phyloP scores from a whole-genome alignment of 352 stramenopile species.

The Pythium biforme region DNA sequence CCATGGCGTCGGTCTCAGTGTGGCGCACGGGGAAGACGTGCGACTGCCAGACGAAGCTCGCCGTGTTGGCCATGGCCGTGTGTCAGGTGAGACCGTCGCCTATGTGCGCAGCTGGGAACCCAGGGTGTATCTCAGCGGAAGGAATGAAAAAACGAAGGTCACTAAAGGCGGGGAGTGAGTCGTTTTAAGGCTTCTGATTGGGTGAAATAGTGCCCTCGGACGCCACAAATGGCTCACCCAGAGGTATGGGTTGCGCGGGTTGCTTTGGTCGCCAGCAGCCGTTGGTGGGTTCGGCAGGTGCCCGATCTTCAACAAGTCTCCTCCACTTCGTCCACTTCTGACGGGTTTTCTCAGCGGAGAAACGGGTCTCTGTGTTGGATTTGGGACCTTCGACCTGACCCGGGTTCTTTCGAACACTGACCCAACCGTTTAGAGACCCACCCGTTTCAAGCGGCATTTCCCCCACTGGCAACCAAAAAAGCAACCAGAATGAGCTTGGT shows the following conservation, averaged over 20 bases:
- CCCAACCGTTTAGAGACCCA: background rate
- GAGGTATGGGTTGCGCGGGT: background rate
- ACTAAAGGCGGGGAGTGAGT: conserved; percentile 1
- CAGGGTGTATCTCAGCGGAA: conserved; percentile 10
- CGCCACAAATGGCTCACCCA: conserved; percentile 8
- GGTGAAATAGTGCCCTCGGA: background rate
- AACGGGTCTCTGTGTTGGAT: conserved; percentile 8
- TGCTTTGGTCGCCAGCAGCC: conserved; percentile 3
- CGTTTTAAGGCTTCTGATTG: background rate
- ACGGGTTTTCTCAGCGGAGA: background rate
- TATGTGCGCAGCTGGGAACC: no score
- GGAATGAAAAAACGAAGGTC: background rate
- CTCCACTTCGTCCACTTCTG: background rate
- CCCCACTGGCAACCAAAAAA: background rate
- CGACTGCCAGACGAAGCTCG: background rate
- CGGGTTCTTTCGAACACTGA: background rate
- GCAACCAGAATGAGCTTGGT: conserved; percentile 47
- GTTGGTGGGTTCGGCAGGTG: background rate
- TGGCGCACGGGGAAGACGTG: background rate
- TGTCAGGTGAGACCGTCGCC: background rate
- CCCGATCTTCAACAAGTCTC: conserved; percentile 14
- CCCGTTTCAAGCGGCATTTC: background rate
- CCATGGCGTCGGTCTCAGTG: background rate
- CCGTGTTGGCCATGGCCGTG: background rate
- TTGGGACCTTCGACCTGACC: background rate